Evolutionary conservation across 176 grass and related monocot genomes (phyloP).

Genomic region (Eragrostis curvula): DNA sequence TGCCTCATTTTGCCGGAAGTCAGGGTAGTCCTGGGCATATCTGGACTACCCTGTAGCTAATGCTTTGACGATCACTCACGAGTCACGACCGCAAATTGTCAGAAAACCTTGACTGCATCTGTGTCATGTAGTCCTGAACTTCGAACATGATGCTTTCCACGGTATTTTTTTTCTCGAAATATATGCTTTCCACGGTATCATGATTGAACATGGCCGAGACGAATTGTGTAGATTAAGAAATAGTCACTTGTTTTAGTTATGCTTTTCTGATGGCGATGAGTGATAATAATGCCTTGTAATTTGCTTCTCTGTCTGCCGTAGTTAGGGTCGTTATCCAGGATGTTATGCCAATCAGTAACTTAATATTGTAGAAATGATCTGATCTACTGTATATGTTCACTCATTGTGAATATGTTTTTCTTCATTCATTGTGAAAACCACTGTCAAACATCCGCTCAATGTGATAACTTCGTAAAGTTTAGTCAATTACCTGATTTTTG

Average conservation of each 20-base stretch:
- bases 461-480: not conserved
- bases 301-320: not conserved
- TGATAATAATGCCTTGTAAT: not conserved
- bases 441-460: not conserved
- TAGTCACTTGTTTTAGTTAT: not conserved
- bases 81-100: not conserved
- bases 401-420: not conserved
- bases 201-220: not conserved
- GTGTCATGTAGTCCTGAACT: not conserved
- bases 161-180: too few species aligned
- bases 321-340: not conserved
- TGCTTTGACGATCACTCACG: not conserved
- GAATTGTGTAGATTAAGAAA: not conserved
- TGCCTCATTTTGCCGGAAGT: too few species aligned
- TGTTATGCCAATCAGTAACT: not conserved
- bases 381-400: not conserved
- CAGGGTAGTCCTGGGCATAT: too few species aligned
- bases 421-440: not conserved
- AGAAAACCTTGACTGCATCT: not conserved
- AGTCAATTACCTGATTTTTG: not conserved
- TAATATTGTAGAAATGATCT: not conserved
- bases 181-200: not conserved
- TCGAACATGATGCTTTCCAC: not conserved
- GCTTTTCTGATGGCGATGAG: not conserved
- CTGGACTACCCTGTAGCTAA: too few species aligned